phyloP scores from a whole-genome alignment of 1,139 yeast genomes.

The Taphrina confusa region DNA sequence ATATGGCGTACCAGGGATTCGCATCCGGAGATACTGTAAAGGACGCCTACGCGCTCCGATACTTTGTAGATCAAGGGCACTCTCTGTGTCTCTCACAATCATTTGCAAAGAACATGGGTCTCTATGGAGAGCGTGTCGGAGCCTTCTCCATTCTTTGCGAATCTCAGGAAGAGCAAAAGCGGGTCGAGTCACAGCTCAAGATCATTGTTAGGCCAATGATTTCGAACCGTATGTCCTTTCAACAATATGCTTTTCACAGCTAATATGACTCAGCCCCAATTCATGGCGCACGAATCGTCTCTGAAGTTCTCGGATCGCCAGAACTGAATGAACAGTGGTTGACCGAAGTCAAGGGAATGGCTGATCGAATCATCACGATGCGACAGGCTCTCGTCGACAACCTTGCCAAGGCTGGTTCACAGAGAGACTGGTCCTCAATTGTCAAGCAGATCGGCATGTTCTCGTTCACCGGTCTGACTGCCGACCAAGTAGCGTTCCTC shows the following conservation, averaged over 20 bases:
- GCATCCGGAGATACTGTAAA: constrained; percentile 82
- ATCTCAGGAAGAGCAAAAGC: constrained; percentile 47
- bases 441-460: constrained; percentile 95
- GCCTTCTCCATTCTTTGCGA: constrained; percentile 67
- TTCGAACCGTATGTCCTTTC: constrained; percentile 62
- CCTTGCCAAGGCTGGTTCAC: constrained; percentile 66
- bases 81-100: constrained; percentile 73
- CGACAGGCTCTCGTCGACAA: constrained; percentile 63
- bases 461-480: constrained; percentile 82
- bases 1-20: constrained; percentile 96
- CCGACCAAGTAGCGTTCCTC: constrained; percentile 76
- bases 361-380: constrained; percentile 78
- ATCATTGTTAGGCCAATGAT: constrained; percentile 78
- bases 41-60: constrained; percentile 86
- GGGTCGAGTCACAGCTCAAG: constrained; percentile 75
- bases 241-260: neutral
- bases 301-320: constrained; percentile 68
- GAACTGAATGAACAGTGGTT: constrained; percentile 78
- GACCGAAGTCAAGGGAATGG: constrained; percentile 79
- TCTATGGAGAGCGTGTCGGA: constrained; percentile 97
- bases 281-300: constrained; percentile 91
- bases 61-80: constrained; percentile 63
- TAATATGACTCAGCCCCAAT: constrained; percentile 57
- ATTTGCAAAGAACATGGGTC: constrained; percentile 96
- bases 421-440: constrained; percentile 92